phyloP scores from a whole-genome alignment of 306 rosid genomes.

The Chamaecrista fasciculata region DNA sequence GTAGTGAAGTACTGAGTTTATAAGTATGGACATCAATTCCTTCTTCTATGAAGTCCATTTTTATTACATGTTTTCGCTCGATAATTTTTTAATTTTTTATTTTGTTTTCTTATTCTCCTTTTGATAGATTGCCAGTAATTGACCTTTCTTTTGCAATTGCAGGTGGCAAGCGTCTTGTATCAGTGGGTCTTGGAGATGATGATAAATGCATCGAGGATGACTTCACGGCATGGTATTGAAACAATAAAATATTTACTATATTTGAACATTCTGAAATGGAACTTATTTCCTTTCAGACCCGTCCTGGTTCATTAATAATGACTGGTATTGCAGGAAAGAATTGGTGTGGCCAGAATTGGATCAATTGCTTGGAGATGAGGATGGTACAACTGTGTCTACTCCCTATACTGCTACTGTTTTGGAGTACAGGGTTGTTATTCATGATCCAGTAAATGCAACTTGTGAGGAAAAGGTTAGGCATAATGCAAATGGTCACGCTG shows the following conservation, averaged over 20 bases:
- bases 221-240: constrained; percentile 88
- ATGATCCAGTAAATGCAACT: constrained; percentile 53
- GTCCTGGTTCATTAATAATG: constrained; percentile 14
- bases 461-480: constrained; percentile 56
- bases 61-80: constrained; percentile 6
- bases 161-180: constrained; percentile 85
- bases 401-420: constrained; percentile 87
- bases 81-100: background rate
- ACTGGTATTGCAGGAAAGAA: constrained; percentile 68
- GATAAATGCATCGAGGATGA: constrained; percentile 99
- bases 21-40: background rate
- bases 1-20: background rate
- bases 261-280: constrained; percentile 5
- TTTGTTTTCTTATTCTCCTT: constrained; percentile 1
- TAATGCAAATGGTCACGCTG: constrained; percentile 77
- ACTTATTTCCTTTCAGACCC: constrained; percentile 5
- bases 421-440: constrained; percentile 75
- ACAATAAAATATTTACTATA: constrained; percentile 26
- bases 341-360: constrained; percentile 88
- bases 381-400: constrained; percentile 68
- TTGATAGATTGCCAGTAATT: constrained; percentile 13
- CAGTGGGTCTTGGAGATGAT: constrained; percentile 93
- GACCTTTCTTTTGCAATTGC: constrained; percentile 29
- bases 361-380: constrained; percentile 79
- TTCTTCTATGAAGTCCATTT: background rate